A percentile compares a stretch with the other conserved stretches of the same genome.
Conservation (phyloP, 148 eudicot species). For the Amaranthus hypochondriacus region DNA sequence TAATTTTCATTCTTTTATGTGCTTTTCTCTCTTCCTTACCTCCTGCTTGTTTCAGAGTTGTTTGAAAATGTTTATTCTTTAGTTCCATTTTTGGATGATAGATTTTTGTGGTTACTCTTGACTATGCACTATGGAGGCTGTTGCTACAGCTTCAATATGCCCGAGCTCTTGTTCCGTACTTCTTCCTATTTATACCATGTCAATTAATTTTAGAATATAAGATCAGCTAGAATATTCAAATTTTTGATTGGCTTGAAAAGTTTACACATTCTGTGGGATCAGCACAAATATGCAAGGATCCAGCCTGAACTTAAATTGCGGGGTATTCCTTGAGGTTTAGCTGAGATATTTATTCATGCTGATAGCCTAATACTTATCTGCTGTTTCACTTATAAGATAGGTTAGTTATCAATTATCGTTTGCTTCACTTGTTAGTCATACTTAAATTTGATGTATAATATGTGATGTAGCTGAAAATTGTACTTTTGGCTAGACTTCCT, state of each 20-base stretch:
- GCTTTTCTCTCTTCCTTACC: neutral
- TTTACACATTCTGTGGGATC: neutral
- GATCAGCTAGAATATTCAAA: neutral
- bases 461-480: neutral
- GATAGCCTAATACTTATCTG: neutral
- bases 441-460: neutral
- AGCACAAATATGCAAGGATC: neutral
- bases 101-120: neutral
- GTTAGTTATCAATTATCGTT: neutral
- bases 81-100: neutral
- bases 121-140: neutral
- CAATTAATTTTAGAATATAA: neutral
- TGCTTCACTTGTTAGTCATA: neutral
- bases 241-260: neutral
- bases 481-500: constrained; percentile 4
- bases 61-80: no score
- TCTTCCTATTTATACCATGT: neutral
- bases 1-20: constrained; percentile 24
- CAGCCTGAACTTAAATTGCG: neutral
- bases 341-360: neutral
- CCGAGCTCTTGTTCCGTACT: neutral
- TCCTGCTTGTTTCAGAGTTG: constrained; percentile 1
- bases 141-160: neutral
- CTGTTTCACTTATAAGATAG: constrained; percentile 4
- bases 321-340: neutral